Conservation (phyloP, 768 basidiomycete genomes). For the Boletus pseudo-olivaceus region DNA sequence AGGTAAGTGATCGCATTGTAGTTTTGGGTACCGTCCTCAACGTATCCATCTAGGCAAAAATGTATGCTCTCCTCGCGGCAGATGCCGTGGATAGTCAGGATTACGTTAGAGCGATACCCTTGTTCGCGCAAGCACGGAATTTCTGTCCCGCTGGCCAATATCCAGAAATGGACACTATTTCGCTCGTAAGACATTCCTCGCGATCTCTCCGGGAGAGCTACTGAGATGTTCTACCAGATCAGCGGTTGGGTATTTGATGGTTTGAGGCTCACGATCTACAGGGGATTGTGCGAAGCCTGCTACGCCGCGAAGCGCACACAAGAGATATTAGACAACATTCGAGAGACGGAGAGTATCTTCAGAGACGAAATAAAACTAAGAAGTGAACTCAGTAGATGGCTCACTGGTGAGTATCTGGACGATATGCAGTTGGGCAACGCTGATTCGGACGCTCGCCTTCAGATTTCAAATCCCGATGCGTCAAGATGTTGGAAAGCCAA, state of each 20-base stretch:
- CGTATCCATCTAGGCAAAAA: slow-evolving; percentile 9
- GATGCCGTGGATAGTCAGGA: slow-evolving; percentile 5
- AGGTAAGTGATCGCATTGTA: slow-evolving; percentile 2
- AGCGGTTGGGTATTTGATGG: slow-evolving; percentile 17
- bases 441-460: neutral
- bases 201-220: neutral
- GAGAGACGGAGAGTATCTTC: slow-evolving; percentile 4
- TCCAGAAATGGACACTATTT: slow-evolving; percentile 10
- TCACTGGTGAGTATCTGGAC: slow-evolving; percentile 2
- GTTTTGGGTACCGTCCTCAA: neutral
- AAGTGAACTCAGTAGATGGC: slow-evolving; percentile 5
- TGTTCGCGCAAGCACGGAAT: slow-evolving; percentile 7
- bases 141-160: slow-evolving; percentile 8
- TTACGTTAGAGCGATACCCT: neutral
- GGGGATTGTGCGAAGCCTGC: slow-evolving; percentile 10
- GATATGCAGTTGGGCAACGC: neutral
- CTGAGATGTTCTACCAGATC: slow-evolving; percentile 1
- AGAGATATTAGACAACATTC: neutral
- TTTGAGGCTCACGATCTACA: slow-evolving; percentile 7
- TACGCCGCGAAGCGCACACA: neutral
- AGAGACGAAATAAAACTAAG: slow-evolving; percentile 6
- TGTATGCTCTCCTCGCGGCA: slow-evolving; percentile 9
- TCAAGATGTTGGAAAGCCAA: neutral
- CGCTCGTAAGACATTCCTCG: slow-evolving; percentile 9
- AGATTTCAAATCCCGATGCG: slow-evolving; percentile 13